A percentile compares a stretch with the other conserved stretches of the same genome.
These are phyloP conservation scores for Oryza rufipogon DNA, from an alignment of 176 grass and related monocot genomes.

Conservation along the genomic window DNA sequence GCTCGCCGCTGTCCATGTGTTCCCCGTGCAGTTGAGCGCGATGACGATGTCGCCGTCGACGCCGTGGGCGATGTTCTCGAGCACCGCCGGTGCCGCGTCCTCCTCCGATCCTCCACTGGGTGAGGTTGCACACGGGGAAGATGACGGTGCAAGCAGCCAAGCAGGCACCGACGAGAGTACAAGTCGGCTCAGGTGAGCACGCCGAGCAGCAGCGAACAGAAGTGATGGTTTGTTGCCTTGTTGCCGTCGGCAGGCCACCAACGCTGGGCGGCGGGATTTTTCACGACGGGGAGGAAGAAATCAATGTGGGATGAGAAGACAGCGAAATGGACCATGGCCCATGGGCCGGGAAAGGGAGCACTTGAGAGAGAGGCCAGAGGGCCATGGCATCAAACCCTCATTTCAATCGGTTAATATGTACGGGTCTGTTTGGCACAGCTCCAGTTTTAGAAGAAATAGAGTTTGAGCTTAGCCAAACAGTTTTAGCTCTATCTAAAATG, in stretches of 20 bases:
- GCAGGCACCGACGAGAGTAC: background rate
- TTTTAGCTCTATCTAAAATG: no score
- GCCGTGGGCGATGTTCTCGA: conserved; percentile 30
- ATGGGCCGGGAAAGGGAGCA: background rate
- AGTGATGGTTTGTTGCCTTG: no score
- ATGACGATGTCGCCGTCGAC: conserved; percentile 51
- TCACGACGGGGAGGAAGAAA: background rate
- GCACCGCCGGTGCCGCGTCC: conserved; percentile 1
- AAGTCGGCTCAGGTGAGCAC: no score
- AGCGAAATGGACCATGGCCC: background rate
- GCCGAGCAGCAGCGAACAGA: no score
- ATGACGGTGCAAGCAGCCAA: conserved; percentile 16
- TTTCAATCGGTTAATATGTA: no score
- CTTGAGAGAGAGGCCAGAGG: no score
- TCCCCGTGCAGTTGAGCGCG: conserved; percentile 62
- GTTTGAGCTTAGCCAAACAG: no score
- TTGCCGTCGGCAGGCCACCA: no score
- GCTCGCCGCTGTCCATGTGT: conserved; percentile 59
- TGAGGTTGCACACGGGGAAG: conserved; percentile 48
- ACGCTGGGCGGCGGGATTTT: no score
- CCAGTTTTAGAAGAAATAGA: no score
- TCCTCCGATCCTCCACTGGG: conserved; percentile 19
- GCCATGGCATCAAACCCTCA: no score
- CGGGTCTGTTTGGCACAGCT: no score
- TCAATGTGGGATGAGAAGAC: background rate